Percentiles rank a stretch among this genome's conserved stretches.
phyloP scores from a whole-genome alignment of 441 rosid species.

The Brassica balearica region DNA sequence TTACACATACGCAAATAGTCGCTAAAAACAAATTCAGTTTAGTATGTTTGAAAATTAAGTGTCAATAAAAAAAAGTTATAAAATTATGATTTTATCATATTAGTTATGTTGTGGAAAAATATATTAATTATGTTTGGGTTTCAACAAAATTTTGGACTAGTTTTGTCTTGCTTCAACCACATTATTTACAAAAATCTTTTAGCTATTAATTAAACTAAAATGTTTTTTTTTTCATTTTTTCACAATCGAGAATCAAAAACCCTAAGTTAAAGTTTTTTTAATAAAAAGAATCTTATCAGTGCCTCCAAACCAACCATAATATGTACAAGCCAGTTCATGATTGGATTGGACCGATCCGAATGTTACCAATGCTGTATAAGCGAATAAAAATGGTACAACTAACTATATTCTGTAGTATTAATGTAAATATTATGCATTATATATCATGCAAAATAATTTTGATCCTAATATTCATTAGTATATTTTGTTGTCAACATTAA shows the following conservation, averaged over 20 bases:
- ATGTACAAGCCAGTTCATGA: constrained; percentile 8
- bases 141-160: not conserved
- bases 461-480: not conserved
- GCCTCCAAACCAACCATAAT: constrained; percentile 4
- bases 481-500: not conserved
- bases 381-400: not conserved
- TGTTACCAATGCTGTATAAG: not conserved
- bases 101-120: not conserved
- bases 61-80: not conserved
- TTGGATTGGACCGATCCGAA: not conserved
- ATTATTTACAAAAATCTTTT: not conserved
- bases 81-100: not conserved
- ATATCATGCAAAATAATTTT: not conserved
- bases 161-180: not conserved
- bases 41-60: not conserved
- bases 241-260: not conserved
- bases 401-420: not conserved
- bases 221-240: too few species aligned
- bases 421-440: not conserved
- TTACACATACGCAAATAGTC: not conserved
- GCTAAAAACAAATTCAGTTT: not conserved
- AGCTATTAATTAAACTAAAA: not conserved
- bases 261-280: not conserved
- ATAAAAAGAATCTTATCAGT: not conserved
- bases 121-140: not conserved